These are phyloP conservation scores for Coffea canephora DNA, from an alignment of 257 asterid genomes.

Conservation along the genomic window DNA sequence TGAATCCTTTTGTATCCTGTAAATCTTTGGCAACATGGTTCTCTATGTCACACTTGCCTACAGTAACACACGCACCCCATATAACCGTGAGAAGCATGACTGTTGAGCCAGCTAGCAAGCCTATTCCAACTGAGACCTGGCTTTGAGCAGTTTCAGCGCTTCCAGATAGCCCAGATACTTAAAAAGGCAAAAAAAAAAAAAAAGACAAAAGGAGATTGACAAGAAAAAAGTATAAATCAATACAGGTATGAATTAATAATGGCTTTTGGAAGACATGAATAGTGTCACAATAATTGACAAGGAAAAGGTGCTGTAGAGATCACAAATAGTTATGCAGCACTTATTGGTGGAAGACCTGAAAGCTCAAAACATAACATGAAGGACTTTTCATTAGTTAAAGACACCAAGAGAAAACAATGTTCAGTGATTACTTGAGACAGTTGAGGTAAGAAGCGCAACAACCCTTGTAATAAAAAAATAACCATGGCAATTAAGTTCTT, in stretches of 20 bases:
- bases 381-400: background rate
- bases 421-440: background rate
- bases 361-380: background rate
- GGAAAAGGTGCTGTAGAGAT: background rate
- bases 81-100: conserved; percentile 86
- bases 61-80: conserved; percentile 85
- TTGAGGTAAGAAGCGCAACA: background rate
- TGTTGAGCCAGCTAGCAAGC: conserved; percentile 93
- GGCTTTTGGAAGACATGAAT: background rate
- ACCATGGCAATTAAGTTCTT: background rate
- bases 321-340: background rate
- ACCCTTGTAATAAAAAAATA: background rate
- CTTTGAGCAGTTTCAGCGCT: conserved; percentile 72
- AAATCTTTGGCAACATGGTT: conserved; percentile 48
- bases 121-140: conserved; percentile 96
- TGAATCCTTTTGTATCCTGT: conserved; percentile 58
- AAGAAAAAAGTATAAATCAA: background rate
- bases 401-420: background rate
- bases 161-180: conserved; percentile 92
- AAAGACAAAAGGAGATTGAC: conserved; percentile 4
- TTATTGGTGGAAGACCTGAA: background rate
- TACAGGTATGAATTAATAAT: background rate
- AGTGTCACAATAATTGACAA: background rate
- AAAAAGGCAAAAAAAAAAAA: background rate
- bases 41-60: conserved; percentile 75